Base-by-base conservation (phyloP, 2,329 filamentous ascomycete species). In the Scedosporium apiospermum region DNA sequence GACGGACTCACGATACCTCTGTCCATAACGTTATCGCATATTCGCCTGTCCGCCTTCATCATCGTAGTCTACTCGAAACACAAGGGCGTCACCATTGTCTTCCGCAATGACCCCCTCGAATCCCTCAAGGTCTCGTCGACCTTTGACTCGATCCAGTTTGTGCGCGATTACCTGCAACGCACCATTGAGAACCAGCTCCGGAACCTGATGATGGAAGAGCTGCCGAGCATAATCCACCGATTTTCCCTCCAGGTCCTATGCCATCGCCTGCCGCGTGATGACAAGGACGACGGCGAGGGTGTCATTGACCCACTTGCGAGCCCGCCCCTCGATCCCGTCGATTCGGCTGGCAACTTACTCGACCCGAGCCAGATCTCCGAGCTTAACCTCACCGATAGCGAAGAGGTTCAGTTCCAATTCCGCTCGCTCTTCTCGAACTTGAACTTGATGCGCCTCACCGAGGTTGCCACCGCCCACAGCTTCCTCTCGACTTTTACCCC, bases 101-200 rank as follows among this genome's bases (percentile, higher is more conserved):
- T 99, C 74, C 88, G 95, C 69, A 98, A 99, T 82, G 95, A 99
- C 73, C 95, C 95, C 4, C 86, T 99, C 65, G 95, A 99, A 73
- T 97, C 93, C 4, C 86, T 99, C 70, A 98, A 97, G 78, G 95
- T 99, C 67, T 98, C 93, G 0, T 98, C 93, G 68, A 99, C 95
- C 55, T 99, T 99, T 75, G 95, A 99, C 78, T 96, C 93, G 12
- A 99, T 99, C 70, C 93, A 95, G 55, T 99, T 99, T 71, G 95
- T 99, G 65, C 89, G 95, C 68, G 93, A 99, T 74, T 98, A 98
- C 74, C 79, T 99, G 63, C 95, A 99, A 72, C 89, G 91, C 73
- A 96, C 93, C 65, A 99, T 99, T 69, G 95, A 99, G 76, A 89
- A 86, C 60, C 95, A 98, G 74, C 77, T 99, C 65, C 88, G 95